phyloP scores from a whole-genome alignment of 768 basidiomycete species.

The Calocybe cyanea region DNA sequence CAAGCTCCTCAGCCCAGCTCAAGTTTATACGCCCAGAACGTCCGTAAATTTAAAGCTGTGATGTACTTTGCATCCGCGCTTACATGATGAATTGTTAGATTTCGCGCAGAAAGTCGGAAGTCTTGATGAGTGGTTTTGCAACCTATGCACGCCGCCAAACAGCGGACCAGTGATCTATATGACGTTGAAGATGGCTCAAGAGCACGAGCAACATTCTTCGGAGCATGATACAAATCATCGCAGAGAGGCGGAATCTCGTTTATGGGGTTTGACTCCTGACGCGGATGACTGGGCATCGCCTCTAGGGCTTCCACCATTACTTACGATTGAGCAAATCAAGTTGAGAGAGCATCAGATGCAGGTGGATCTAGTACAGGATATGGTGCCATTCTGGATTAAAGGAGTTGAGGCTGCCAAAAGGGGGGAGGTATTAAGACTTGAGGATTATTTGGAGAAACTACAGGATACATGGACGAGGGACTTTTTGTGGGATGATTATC shows the following conservation, averaged over 20 bases:
- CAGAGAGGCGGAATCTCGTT: conserved; percentile 10
- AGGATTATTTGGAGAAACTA: conserved; percentile 42
- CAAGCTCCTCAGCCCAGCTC: not conserved
- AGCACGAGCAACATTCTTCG: conserved; percentile 22
- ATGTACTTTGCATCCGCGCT: not conserved
- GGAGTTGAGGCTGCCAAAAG: conserved; percentile 45
- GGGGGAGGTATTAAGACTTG: conserved; percentile 38
- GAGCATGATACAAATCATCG: conserved; percentile 16
- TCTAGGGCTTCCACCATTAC: conserved; percentile 14
- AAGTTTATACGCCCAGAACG: conserved; percentile 15
- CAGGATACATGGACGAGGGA: conserved; percentile 26
- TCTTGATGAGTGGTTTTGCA: conserved; percentile 30
- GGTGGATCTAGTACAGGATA: conserved; percentile 45
- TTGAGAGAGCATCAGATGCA: conserved; percentile 24
- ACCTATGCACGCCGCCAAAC: conserved; percentile 37
- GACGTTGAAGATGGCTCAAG: conserved; percentile 19
- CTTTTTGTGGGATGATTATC: conserved; percentile 13
- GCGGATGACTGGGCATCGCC: conserved; percentile 21
- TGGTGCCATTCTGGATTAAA: conserved; percentile 52
- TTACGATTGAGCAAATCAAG: conserved; percentile 26
- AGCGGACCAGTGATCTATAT: conserved; percentile 31
- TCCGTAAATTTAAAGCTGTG: conserved; percentile 3
- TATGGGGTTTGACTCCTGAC: conserved; percentile 20
- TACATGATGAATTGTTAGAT: conserved; percentile 13
- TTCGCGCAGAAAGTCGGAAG: conserved; percentile 22